These are phyloP conservation scores for Suillus placidus DNA, from an alignment of 768 basidiomycete genomes.

Conservation along the genomic window DNA sequence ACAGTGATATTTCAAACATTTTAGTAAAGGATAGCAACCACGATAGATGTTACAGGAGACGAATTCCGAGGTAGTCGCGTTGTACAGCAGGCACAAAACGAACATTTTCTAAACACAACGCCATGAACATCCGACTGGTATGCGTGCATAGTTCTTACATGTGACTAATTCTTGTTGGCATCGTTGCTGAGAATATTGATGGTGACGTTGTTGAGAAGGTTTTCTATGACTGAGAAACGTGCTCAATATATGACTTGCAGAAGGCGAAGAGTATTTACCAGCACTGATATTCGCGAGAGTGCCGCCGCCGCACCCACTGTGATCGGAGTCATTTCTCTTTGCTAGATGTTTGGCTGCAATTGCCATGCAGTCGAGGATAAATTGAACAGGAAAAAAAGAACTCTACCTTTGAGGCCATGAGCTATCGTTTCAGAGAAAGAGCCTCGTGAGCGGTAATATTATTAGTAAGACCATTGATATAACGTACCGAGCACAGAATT, in stretches of 20 bases:
- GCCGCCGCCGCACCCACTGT: background rate
- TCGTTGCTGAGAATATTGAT: background rate
- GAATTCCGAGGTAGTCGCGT: background rate
- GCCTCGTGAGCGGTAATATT: background rate
- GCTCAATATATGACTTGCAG: background rate
- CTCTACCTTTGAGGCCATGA: background rate
- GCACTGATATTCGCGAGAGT: background rate
- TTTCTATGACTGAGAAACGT: background rate
- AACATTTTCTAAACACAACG: background rate
- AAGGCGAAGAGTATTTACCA: background rate
- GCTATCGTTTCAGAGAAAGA: background rate
- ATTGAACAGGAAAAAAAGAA: no score
- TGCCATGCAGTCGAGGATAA: background rate
- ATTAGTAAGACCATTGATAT: background rate
- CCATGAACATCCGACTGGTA: background rate
- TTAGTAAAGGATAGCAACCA: background rate
- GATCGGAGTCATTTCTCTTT: background rate
- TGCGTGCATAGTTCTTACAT: background rate
- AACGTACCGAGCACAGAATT: background rate
- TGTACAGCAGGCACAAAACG: background rate
- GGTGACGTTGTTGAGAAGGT: background rate
- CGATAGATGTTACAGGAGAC: background rate
- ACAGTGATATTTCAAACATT: background rate
- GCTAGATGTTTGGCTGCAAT: background rate
- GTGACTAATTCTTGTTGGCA: background rate